Conservation (phyloP, 345 rosid genomes). For the Alliaria petiolata region DNA sequence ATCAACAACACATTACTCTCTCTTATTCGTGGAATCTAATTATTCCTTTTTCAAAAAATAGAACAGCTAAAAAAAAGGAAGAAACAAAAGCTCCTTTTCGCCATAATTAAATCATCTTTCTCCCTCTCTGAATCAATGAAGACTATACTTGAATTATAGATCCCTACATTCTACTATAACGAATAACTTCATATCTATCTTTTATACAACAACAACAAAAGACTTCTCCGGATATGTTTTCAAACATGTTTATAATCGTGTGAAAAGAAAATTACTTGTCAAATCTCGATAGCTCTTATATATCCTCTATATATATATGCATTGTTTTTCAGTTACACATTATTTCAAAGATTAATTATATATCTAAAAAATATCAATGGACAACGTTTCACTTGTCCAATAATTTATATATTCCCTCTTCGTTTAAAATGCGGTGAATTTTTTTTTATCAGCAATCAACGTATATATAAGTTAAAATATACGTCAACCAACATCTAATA, state of each 20-base stretch:
- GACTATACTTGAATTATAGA: conserved; percentile 2
- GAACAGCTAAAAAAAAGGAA: conserved; percentile 33
- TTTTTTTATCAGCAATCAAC: conserved; percentile 14
- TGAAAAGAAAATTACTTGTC: not conserved
- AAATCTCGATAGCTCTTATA: not conserved
- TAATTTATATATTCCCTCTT: conserved; percentile 6
- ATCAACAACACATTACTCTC: conserved; percentile 56
- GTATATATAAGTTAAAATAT: conserved; percentile 21
- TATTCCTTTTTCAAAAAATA: conserved; percentile 42
- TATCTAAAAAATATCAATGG: not conserved
- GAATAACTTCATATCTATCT: not conserved
- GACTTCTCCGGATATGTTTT: not conserved
- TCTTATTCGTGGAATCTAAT: conserved; percentile 54
- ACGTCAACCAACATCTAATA: conserved; percentile 25
- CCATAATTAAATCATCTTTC: conserved; percentile 15
- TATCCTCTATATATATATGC: not conserved
- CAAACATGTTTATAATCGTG: not conserved
- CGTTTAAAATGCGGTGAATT: conserved; percentile 13
- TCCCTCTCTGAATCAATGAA: conserved; percentile 27
- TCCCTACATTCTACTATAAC: conserved; percentile 17
- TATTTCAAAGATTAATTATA: not conserved
- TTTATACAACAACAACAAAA: not conserved
- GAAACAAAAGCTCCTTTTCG: conserved; percentile 40
- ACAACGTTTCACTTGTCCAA: conserved; percentile 17
- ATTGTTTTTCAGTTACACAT: conserved; percentile 10